Base-by-base conservation (phyloP, 768 basidiomycete genomes). In the Chalciporus piperatus region DNA sequence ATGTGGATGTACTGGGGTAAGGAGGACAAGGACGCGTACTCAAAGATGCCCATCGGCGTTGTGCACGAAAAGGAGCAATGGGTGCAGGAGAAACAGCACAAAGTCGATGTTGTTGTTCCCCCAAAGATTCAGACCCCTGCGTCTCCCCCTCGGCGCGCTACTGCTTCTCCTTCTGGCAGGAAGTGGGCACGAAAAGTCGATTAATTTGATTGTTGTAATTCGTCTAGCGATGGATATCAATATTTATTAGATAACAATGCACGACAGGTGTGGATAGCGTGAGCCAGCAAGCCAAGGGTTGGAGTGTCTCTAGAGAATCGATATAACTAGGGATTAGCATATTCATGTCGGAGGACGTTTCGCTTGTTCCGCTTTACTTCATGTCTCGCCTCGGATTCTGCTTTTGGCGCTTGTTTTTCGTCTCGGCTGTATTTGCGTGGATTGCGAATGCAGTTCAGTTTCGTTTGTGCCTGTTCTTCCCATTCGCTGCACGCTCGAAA, bases 1-100 rank as follows among this genome's bases (percentile, higher is more conserved):
- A 76, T 98, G 77, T 87, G 84, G 76, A 69, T 80, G 72, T 98
- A 89, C 67, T 89, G 89, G 87, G 86, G 84, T 12, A 75, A 78
- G 54, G 78, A 76, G 13, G 72, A 62, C 42, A 66, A 61, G 52
- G 71, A 70, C 20, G 58, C 59, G 30, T 47, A 59, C 44, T 52
- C 61, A 2, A 62, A 46, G 59, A 43, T 39, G 8, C 52, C 52
- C 16, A 49, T 60, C n/a, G 57, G 60, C 10, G 50, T 60, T 12
- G 46, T 56, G 25, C 60, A 57, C 8, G 70, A 69, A 53, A 69
- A 69, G 40, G 61, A 65, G 52, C 54, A 58, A 27, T 69, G 62
- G 68, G 25, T 46, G 50, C 59, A 61, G 4, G 56, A 61, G 43
- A 63, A 35, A 44, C 59, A 63, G 39, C 53, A 59, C 11, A 66